Conservation (phyloP, 2,329 filamentous ascomycete genomes). For the Ceratocystis alfenasii region DNA sequence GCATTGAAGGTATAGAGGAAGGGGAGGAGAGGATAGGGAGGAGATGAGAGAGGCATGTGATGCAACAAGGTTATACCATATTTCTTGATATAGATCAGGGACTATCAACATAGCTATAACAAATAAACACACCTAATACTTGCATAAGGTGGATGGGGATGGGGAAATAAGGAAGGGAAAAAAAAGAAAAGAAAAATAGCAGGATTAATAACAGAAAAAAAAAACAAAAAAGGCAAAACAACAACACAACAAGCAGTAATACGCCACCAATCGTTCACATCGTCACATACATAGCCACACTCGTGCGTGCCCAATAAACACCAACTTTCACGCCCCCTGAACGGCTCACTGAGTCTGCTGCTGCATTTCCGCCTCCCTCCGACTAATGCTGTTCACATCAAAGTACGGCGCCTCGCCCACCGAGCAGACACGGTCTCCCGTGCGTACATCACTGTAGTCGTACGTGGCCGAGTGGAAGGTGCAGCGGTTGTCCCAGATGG, state of each 20-base stretch:
- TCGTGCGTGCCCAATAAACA: no score
- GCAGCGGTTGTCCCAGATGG: conserved; percentile 30
- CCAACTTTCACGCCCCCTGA: background rate
- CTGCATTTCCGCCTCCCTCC: conserved; percentile 14
- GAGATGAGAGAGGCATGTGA: no score
- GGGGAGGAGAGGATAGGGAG: no score
- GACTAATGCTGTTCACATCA: conserved; percentile 38
- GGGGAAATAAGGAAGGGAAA: background rate
- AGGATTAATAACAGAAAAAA: background rate
- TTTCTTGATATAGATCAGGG: background rate
- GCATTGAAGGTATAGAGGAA: no score
- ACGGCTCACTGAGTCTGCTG: background rate
- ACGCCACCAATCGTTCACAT: background rate
- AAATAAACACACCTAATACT: background rate
- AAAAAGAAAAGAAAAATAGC: background rate
- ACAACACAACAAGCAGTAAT: background rate
- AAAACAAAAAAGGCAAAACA: background rate
- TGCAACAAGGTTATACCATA: background rate
- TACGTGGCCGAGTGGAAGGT: conserved; percentile 47
- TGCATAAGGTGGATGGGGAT: background rate
- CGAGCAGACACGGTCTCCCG: conserved; percentile 41
- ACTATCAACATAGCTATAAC: background rate
- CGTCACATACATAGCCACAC: background rate
- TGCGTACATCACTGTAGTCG: conserved; percentile 43
- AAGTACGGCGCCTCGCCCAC: conserved; percentile 43